Conservation (phyloP, 225 moss, liverwort and hornwort species). For the Sphagnum contortum region DNA sequence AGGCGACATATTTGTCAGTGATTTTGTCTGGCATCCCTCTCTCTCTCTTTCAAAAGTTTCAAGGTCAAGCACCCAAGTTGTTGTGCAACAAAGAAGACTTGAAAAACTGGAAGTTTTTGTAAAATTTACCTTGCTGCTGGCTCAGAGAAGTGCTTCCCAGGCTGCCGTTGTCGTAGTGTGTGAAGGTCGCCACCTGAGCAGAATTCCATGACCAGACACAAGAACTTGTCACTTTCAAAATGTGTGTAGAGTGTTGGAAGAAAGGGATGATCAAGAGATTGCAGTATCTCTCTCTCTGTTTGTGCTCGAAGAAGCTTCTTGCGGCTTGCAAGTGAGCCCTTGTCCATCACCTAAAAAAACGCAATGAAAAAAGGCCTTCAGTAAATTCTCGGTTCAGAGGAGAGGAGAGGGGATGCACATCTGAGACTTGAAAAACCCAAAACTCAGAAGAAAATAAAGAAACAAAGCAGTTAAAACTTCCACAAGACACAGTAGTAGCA, state of each 20-base stretch:
- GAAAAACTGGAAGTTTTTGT: no score
- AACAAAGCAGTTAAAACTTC: no score
- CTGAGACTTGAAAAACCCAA: not conserved
- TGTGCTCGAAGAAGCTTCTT: constrained; percentile 85
- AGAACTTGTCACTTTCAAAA: constrained; percentile 29
- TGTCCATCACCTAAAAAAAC: constrained; percentile 58
- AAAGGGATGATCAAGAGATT: constrained; percentile 83
- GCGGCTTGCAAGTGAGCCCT: constrained; percentile 72
- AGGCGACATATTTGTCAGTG: no score
- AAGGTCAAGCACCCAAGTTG: no score
- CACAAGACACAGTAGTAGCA: no score
- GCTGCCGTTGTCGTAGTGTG: constrained; percentile 76
- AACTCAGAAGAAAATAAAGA: no score
- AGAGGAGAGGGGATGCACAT: no score
- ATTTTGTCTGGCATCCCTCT: no score
- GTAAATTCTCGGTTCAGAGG: no score
- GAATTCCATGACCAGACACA: no score
- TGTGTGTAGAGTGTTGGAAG: constrained; percentile 90
- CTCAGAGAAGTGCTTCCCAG: constrained; percentile 62
- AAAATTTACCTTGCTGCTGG: constrained; percentile 51
- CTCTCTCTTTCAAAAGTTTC: constrained; percentile 5
- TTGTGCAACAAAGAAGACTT: no score
- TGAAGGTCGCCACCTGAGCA: constrained; percentile 21
- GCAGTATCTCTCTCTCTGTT: constrained; percentile 87
- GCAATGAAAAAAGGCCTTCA: no score